Base-by-base conservation (phyloP, 2,329 filamentous ascomycete species). In the Fusarium siculi region DNA sequence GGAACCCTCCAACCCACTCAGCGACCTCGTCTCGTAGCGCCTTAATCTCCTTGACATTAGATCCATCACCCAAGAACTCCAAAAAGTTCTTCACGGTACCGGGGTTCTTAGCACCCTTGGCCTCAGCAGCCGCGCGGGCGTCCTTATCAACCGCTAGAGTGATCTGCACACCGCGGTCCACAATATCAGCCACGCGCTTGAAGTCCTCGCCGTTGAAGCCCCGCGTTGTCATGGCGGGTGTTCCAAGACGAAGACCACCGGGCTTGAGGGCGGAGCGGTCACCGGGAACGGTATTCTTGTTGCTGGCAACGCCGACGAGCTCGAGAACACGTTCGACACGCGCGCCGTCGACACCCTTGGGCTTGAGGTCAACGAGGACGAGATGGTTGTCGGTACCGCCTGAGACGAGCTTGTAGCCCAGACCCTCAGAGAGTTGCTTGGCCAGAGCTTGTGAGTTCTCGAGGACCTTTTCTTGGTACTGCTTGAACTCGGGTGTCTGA, bases 201-300 rank as follows among this genome's bases (percentile, higher is more conserved):
- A 98, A 98, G 84, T 98, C 96, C 55, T 92, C 90, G 76, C 93
- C 91, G 72, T 88, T 88, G 82, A 98, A 95, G 14, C 95, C 95
- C 68, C 96, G 90, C 21, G 94, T 97, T 25, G 96, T 98, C 96
- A 98, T 98, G 74, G 96, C 96, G 0, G 96, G 96, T 1, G 95
- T 95, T 60, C 96, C 96, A 81, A 98, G 93, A 74, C 96, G 92
- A 72, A 98, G 88, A 74, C 96, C 96, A 75, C 95, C 95, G 32
- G 96, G 96, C 76, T 95, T 94, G 79, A 98, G 89, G 0, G 96
- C 96, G 1, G 94, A 97, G 81, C 92, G 93, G 84, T 98, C 96
- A 36, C 95, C 95, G 3, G 96, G 96, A 0, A 97, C 95, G 4
- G 95, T 97, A 87, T 98, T 98, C 89, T 98, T 98, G 88, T 98